These are phyloP conservation scores for Bocquillonia castaneifolia DNA, from an alignment of 441 rosid species.

Conservation along the genomic window DNA sequence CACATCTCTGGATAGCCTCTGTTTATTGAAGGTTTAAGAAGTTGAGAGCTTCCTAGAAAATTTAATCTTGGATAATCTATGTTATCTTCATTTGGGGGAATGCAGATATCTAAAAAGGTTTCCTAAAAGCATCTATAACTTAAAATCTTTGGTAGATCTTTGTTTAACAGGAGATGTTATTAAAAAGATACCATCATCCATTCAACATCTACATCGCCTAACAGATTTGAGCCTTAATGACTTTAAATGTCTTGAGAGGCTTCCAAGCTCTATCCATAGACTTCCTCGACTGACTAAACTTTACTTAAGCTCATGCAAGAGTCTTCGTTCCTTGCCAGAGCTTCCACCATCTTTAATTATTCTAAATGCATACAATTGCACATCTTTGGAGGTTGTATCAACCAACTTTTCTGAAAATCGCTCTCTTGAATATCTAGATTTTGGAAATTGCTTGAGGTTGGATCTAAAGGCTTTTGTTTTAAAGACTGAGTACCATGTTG, in stretches of 20 bases:
- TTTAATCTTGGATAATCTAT: not conserved
- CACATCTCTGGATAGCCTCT: not conserved
- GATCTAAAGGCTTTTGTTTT: too few species aligned
- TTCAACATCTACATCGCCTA: too few species aligned
- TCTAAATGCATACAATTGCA: slow-evolving; percentile 3
- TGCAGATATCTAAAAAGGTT: not conserved
- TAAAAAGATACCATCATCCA: too few species aligned
- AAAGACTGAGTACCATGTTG: too few species aligned
- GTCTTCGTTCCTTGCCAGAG: not conserved
- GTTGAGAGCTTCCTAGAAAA: slow-evolving; percentile 2
- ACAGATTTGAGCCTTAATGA: not conserved
- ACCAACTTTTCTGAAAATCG: not conserved
- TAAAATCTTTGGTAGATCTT: not conserved
- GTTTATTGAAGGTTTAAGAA: not conserved
- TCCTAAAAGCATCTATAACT: slow-evolving; percentile 8
- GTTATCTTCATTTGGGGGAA: not conserved
- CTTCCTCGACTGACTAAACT: too few species aligned
- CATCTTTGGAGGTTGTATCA: not conserved
- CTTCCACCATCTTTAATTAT: not conserved
- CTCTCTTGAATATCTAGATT: not conserved
- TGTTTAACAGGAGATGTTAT: too few species aligned
- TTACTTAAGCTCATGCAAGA: not conserved
- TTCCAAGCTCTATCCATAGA: too few species aligned
- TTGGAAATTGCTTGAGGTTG: not conserved
- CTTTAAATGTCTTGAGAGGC: not conserved